These are phyloP conservation scores for Pleurotus tuoliensis DNA, from an alignment of 768 basidiomycete genomes.

Conservation along the genomic window DNA sequence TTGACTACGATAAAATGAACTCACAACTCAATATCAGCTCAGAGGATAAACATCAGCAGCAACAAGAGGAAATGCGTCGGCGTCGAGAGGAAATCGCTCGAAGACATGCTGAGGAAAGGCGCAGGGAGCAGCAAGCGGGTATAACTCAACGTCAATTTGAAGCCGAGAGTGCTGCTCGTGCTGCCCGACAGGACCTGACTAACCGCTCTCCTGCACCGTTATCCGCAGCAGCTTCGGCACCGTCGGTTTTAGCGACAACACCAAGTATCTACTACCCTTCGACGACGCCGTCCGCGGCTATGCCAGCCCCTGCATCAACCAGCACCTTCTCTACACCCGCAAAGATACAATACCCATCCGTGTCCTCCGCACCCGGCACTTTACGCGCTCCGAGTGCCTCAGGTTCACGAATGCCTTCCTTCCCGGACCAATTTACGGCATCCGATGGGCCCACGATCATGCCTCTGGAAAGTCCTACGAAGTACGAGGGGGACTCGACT, in stretches of 20 bases:
- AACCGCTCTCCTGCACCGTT: slow-evolving; percentile 14
- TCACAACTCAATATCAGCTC: slow-evolving; percentile 16
- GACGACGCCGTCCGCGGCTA: slow-evolving; percentile 11
- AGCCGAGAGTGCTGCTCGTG: slow-evolving; percentile 46
- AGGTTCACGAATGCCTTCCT: slow-evolving; percentile 31
- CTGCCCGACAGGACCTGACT: slow-evolving; percentile 32
- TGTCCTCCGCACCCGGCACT: slow-evolving; percentile 15
- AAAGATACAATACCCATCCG: neutral
- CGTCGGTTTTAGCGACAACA: slow-evolving; percentile 10
- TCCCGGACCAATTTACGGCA: slow-evolving; percentile 24
- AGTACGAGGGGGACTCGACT: slow-evolving; percentile 44
- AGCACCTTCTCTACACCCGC: slow-evolving; percentile 2
- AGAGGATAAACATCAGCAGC: slow-evolving; percentile 27
- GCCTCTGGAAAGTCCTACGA: slow-evolving; percentile 65
- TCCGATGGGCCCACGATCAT: slow-evolving; percentile 36
- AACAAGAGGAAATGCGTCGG: slow-evolving; percentile 40
- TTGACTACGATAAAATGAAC: slow-evolving; percentile 4
- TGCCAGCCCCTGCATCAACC: slow-evolving; percentile 16
- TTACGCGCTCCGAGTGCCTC: slow-evolving; percentile 23
- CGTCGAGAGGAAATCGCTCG: slow-evolving; percentile 45
- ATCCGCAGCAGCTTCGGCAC: slow-evolving; percentile 16
- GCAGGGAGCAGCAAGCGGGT: slow-evolving; percentile 51
- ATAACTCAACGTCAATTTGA: slow-evolving; percentile 58
- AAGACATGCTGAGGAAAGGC: slow-evolving; percentile 32
- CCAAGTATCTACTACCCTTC: slow-evolving; percentile 15